These are phyloP conservation scores for Auricularia sp. DNA, from an alignment of 768 basidiomycete species.

Conservation along the genomic window DNA sequence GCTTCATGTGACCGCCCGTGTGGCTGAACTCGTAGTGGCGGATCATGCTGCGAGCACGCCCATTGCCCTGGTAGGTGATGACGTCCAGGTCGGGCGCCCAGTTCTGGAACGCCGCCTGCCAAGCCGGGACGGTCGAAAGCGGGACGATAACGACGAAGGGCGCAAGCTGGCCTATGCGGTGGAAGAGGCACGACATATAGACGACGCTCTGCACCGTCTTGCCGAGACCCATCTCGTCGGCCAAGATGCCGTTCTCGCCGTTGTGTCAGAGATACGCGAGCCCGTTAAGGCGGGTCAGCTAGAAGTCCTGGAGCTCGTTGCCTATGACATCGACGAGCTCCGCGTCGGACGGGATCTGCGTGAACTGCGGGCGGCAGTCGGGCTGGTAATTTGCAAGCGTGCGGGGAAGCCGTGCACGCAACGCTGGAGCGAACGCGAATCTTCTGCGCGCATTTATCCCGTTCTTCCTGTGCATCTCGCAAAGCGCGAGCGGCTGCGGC, in stretches of 20 bases:
- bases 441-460: too few relatives aligned
- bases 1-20: conserved; percentile 52
- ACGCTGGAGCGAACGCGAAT: too few relatives aligned
- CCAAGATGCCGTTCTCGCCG: conserved; percentile 94
- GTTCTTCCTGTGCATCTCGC: too few relatives aligned
- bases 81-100: conserved; percentile 98
- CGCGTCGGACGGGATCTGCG: conserved; percentile 80
- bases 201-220: conserved; percentile 98
- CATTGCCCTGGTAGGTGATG: conserved; percentile 91
- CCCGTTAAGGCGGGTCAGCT: conserved; percentile 97
- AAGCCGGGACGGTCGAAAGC: conserved; percentile 93
- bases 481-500: too few relatives aligned
- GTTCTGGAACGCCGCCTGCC: conserved; percentile 87
- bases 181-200: conserved; percentile 91
- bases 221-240: conserved; percentile 99
- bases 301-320: conserved; percentile 91
- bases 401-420: too few relatives aligned
- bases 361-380: conserved; percentile 64
- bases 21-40: conserved; percentile 86
- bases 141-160: conserved; percentile 98
- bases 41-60: conserved; percentile 80
- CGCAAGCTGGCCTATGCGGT: conserved; percentile 84
- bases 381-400: conserved; percentile 66
- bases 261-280: conserved; percentile 90
- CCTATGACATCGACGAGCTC: conserved; percentile 71